Evolutionary conservation across 768 basidiomycete genomes (phyloP), one percentile per base, ranked within the genome.

Genomic region (Xanthoconium stramineum): DNA sequence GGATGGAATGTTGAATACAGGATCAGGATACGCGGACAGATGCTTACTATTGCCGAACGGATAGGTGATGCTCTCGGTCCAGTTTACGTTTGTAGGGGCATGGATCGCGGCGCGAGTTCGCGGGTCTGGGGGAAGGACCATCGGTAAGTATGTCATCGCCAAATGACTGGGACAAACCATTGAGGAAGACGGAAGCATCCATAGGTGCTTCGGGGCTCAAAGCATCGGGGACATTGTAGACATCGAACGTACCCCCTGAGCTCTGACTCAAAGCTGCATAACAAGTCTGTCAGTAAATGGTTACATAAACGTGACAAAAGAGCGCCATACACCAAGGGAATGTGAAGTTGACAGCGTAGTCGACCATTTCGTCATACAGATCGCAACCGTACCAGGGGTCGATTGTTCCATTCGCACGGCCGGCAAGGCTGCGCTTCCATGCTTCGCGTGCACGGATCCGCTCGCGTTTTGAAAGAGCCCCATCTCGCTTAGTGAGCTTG

Each of bases 291-390:
- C 53, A 63, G 51, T 6, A 14, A 19, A 63, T n/a, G 47, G 33
- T 56, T 40, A 30, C 4, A 24, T 24, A 24, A 55, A 36, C 13
- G 44, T 15, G 32, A 8, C 24, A 42, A 7, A 20, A 58, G n/a
- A 42, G 39, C 6, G 30, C 17, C 77, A 20, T 71, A 82, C 76
- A 62, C 80, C 80, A 81, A 2, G 88, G 88, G 64, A 77, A 83
- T 1, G 88, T 86, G 64, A 77, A 89, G 64, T 90, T 91, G 56
- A 83, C 50, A 15, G 87, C 85, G 60, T 89, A 89, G 69, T 89
- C 88, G 33, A 86, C 62, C 70, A 85, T 79, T 72, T 85, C 82
- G 55, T 84, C 80, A 47, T 81, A 77, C 12, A 89, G 65, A 52
- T 82, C 75, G 69, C 89, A 90, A 6, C 83, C 83, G 45, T 86